Base-by-base conservation (phyloP, 2,329 filamentous ascomycete species). In the Diaporthe sp. region DNA sequence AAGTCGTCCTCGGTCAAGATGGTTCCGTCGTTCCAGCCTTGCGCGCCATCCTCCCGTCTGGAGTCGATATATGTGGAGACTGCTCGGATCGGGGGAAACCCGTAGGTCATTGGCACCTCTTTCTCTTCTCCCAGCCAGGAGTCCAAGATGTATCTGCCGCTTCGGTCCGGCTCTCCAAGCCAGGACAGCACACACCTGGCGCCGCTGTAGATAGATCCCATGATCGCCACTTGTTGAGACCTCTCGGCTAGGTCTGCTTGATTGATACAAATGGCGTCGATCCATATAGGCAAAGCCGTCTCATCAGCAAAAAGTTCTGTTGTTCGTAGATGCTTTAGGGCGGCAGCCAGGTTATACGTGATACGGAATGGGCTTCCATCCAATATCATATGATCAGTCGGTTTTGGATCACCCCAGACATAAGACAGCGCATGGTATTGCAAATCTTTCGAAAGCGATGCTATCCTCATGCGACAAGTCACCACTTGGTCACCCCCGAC, bases 261-360 rank as follows among this genome's bases (percentile, higher is more conserved):
- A 49, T 62, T 73, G 34, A 71, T 71, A 22, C 68, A 71, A 25
- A 71, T 28, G 8, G 68, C 68, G 19, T 71, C 68, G 34, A 65
- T 51, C 70, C 70, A 73, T 19, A 73, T 15, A 25, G 49, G 49
- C 8, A 53, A n/a, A 53, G 49, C 49, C n/a, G n/a, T 7, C n/a
- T 28, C 49, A 7, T 25, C 49, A 53, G n/a, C 22, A 25, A 53
- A 53, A 53, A 53, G 49, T 15, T 10, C 4, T 12, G n/a, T 53
- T n/a, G 49, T 10, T 53, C 49, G 49, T 10, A 53, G n/a, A 53
- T 53, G 0, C 49, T 53, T 53, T 0, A 53, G n/a, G 10, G 49
- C 49, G n/a, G 10, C 49, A 15, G 49, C n/a, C n/a, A 53, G 49
- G 49, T 15, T 53, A 17, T 53, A 5, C 3, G 49, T 6, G 28